Evolutionary conservation across 176 grass and related monocot species (phyloP).

Genomic region (Carex kokanica): DNA sequence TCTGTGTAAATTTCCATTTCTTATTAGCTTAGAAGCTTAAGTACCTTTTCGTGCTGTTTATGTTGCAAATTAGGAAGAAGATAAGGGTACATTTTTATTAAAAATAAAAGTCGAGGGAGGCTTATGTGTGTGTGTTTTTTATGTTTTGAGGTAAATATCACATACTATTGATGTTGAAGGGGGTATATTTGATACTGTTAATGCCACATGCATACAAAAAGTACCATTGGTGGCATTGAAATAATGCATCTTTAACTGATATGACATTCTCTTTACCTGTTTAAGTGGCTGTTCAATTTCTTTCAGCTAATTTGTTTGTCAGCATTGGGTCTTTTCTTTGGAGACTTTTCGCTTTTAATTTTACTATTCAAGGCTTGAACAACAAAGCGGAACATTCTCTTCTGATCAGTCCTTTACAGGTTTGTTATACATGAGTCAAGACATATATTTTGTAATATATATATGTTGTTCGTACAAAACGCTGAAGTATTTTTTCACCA

Average conservation of each 20-base stretch:
- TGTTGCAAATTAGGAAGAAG: neutral
- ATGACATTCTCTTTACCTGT: neutral
- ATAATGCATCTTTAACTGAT: slow-evolving; percentile 4
- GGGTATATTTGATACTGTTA: neutral
- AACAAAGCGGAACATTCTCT: neutral
- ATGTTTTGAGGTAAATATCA: neutral
- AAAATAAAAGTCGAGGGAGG: neutral
- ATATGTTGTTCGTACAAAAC: neutral
- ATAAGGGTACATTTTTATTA: neutral
- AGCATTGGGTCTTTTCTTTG: slow-evolving; percentile 23
- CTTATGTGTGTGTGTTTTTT: neutral
- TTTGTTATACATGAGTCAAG: neutral
- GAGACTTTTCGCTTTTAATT: slow-evolving; percentile 2
- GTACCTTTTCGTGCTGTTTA: neutral
- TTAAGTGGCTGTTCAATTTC: slow-evolving; percentile 2
- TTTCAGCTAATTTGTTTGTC: slow-evolving; percentile 21
- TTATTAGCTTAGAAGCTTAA: neutral
- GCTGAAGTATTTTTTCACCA: neutral
- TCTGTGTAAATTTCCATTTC: neutral
- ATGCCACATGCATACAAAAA: neutral
- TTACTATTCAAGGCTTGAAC: slow-evolving; percentile 18
- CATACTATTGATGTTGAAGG: neutral
- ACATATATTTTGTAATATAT: neutral
- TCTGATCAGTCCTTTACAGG: slow-evolving; percentile 16
- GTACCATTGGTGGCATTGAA: neutral